phyloP scores from a whole-genome alignment of 2,329 filamentous ascomycete genomes.

The Pseudocercospora crystallina region DNA sequence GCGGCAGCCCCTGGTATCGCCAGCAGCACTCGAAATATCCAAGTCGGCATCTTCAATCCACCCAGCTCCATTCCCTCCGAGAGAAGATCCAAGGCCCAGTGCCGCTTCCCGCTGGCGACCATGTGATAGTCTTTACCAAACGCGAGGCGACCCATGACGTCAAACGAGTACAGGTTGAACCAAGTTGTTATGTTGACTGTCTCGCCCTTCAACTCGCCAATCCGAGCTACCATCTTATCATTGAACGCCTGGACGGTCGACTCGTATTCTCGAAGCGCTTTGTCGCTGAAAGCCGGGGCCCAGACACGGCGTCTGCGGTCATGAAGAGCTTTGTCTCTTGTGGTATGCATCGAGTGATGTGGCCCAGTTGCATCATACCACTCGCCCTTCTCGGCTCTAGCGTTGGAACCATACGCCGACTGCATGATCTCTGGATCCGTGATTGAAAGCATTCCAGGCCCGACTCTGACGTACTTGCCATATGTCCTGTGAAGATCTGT shows the following conservation, averaged over 20 bases:
- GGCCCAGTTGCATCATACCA: constrained; percentile 44
- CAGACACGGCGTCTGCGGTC: constrained; percentile 43
- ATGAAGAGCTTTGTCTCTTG: constrained; percentile 39
- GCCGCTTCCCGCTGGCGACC: constrained; percentile 35
- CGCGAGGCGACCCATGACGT: constrained; percentile 46
- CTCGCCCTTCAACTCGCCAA: constrained; percentile 27
- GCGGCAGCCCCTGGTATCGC: constrained; percentile 36
- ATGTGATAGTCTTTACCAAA: constrained; percentile 46
- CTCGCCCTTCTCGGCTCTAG: constrained; percentile 41
- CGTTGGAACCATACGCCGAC: constrained; percentile 39
- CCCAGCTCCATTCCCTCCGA: constrained; percentile 33
- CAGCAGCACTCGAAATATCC: constrained; percentile 36
- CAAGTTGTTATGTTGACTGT: constrained; percentile 41
- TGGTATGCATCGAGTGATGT: constrained; percentile 40
- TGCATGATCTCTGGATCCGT: constrained; percentile 38
- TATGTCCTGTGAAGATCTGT: constrained; percentile 36
- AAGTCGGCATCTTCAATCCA: constrained; percentile 31
- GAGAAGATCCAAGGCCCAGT: constrained; percentile 41
- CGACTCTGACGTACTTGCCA: constrained; percentile 38
- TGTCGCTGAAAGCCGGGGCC: constrained; percentile 44
- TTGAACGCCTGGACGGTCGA: constrained; percentile 38
- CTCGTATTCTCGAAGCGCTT: constrained; percentile 44
- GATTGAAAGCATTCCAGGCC: constrained; percentile 39
- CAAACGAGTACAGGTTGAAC: constrained; percentile 46
- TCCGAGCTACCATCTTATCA: constrained; percentile 35